phyloP scores from a whole-genome alignment of 164 flowering plant genomes.

The Nymphaea colorata region DNA sequence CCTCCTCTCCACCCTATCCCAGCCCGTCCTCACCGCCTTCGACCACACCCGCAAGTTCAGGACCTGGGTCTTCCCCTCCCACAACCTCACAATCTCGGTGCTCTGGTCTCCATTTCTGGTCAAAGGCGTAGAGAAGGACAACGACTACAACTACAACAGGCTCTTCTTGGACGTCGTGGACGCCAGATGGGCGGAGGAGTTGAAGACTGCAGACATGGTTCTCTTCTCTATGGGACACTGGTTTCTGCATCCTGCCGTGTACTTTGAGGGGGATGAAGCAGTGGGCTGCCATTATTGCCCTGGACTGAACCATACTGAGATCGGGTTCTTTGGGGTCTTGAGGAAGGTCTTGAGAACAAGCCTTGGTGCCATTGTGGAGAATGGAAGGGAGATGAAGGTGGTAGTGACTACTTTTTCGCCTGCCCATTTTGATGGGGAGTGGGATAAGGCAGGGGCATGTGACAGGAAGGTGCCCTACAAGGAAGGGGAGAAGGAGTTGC shows the following conservation, averaged over 20 bases:
- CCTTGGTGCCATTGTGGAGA: conserved; percentile 29
- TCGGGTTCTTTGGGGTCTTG: conserved; percentile 58
- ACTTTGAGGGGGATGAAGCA: conserved; percentile 31
- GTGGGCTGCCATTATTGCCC: conserved; percentile 76
- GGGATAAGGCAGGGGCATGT: conserved; percentile 88
- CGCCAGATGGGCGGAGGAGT: conserved; percentile 59
- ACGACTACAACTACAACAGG: conserved; percentile 23
- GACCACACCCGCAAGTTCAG: conserved; percentile 71
- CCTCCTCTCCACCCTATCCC: conserved; percentile 36
- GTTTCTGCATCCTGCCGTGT: conserved; percentile 78
- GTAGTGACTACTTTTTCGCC: conserved; percentile 76
- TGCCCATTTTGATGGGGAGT: conserved; percentile 80
- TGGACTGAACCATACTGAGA: conserved; percentile 53
- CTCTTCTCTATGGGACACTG: conserved; percentile 87
- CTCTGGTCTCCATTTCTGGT: conserved; percentile 95
- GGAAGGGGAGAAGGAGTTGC: conserved; percentile 42
- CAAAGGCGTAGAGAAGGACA: conserved; percentile 46
- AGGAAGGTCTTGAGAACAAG: conserved; percentile 57
- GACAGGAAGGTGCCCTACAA: conserved; percentile 44
- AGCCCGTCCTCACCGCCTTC: conserved; percentile 43
- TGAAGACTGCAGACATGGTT: conserved; percentile 47
- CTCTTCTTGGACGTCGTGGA: conserved; percentile 53
- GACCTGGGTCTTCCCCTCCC: conserved; percentile 51
- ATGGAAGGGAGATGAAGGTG: conserved; percentile 14
- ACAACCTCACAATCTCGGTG: conserved; percentile 48